Percentiles rank a stretch among this genome's conserved stretches.
Evolutionary conservation across 1,284 basidiomycete genomes (phyloP).

Genomic region (Gomphus bonarii): DNA sequence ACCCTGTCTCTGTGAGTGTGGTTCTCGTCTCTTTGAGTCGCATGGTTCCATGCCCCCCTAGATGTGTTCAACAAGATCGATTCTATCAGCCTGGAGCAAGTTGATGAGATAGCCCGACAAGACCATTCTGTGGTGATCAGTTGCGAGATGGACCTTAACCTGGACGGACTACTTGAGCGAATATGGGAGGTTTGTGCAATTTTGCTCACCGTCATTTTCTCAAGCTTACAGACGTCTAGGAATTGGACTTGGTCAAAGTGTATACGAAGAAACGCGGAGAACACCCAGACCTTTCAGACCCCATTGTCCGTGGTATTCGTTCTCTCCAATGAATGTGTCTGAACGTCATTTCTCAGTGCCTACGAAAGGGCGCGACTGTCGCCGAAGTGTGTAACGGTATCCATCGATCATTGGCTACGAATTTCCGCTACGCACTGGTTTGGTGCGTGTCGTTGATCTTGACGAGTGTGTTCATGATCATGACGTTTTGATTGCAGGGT

Average conservation of each 20-base stretch:
- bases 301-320: slow-evolving; percentile 36
- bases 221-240: slow-evolving; percentile 19
- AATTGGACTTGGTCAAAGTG: slow-evolving; percentile 79
- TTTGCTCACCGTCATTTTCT: not conserved
- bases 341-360: slow-evolving; percentile 1
- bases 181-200: slow-evolving; percentile 60
- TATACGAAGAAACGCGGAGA: slow-evolving; percentile 97
- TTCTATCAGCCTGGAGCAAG: slow-evolving; percentile 80
- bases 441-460: slow-evolving; percentile 43
- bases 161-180: slow-evolving; percentile 80
- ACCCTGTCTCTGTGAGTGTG: slow-evolving; percentile 67
- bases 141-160: slow-evolving; percentile 84
- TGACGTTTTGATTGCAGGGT: slow-evolving; percentile 16
- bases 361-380: slow-evolving; percentile 1
- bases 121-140: slow-evolving; percentile 90
- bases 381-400: slow-evolving; percentile 83
- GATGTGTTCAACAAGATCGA: slow-evolving; percentile 98
- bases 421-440: slow-evolving; percentile 88
- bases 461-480: not conserved
- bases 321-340: not conserved
- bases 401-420: slow-evolving; percentile 79
- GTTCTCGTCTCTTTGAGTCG: slow-evolving; percentile 6
- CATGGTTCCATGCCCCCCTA: slow-evolving; percentile 18
- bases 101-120: slow-evolving; percentile 81
- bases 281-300: slow-evolving; percentile 84